Evolutionary conservation across 371 early-diverging fungal species (phyloP), one percentile per base, ranked within the genome.

Genomic region (Mucor plumbeus): DNA sequence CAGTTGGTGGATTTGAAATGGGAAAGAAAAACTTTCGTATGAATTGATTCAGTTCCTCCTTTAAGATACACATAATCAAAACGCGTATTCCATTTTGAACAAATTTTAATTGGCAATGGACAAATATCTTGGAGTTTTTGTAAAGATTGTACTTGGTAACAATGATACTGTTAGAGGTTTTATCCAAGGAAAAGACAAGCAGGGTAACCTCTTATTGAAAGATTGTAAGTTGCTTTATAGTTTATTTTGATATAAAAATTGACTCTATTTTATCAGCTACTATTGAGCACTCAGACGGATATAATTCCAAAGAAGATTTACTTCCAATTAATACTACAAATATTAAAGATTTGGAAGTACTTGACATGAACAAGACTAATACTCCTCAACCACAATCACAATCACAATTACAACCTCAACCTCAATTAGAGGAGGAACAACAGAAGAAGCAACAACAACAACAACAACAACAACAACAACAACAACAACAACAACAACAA

Each of bases 111-210:
- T 44, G 44, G n/a, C n/a, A n/a, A 74, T 74, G 75, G 65, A 70
- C 33, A 60, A 60, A 60, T 74, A 70, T 40, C 35, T 48, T 40
- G 75, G 71, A 10, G 43, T 63, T 14, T 61, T 48, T 48, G 71
- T 74, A 21, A 38, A 59, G 40, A 47, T 74, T n/a, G 43, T 47
- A 19, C 56, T 74, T 5, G 26, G n/a, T 5, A 68, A 64, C 17
- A 58, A 64, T 33, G 43, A 43, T 55, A 53, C 41, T 38, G 47
- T 68, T 3, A 71, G 47, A 41, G 75, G 75, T 5, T 56, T 64
- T 56, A 61, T 74, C 33, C 38, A 47, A 10, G 68, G 61, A 38
- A 63, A 62, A 36, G 74, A 74, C 39, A 17, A 56, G 15, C 39
- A 56, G 14, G 64, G 47, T 0, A 43, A 60, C 26, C 59, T 74